Conservation (phyloP, 1,284 basidiomycete species). For the Somion occarium region DNA sequence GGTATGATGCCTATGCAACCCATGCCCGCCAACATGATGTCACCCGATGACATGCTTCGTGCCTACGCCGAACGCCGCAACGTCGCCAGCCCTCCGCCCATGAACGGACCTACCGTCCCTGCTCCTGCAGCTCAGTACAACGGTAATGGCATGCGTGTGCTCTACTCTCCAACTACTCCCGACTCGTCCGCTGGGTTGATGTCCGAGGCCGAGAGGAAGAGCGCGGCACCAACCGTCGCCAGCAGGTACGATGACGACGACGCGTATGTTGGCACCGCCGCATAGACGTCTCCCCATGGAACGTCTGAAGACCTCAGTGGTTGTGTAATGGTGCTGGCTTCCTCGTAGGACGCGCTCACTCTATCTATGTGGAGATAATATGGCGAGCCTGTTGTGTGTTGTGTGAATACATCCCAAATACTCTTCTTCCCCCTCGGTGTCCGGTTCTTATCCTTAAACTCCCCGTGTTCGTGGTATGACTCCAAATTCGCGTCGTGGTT, state of each 20-base stretch:
- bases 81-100: conserved; percentile 20
- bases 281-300: conserved; percentile 20
- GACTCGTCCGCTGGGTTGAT: conserved; percentile 8
- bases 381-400: background rate
- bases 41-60: conserved; percentile 71
- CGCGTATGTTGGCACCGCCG: conserved; percentile 29
- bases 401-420: background rate
- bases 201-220: conserved; percentile 24
- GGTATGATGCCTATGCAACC: conserved; percentile 41
- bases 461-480: no score
- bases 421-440: background rate
- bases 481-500: no score
- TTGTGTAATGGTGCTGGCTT: no score
- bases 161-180: conserved; percentile 30
- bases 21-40: conserved; percentile 45
- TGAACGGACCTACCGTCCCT: conserved; percentile 16
- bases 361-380: background rate
- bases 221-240: conserved; percentile 26
- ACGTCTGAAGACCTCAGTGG: background rate
- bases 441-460: no score
- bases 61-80: conserved; percentile 62
- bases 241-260: conserved; percentile 30
- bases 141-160: conserved; percentile 29
- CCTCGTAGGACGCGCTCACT: background rate
- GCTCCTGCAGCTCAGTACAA: conserved; percentile 21